Base-by-base conservation (phyloP, 2,329 filamentous ascomycete genomes). In the Berkeleyomyces basicola region DNA sequence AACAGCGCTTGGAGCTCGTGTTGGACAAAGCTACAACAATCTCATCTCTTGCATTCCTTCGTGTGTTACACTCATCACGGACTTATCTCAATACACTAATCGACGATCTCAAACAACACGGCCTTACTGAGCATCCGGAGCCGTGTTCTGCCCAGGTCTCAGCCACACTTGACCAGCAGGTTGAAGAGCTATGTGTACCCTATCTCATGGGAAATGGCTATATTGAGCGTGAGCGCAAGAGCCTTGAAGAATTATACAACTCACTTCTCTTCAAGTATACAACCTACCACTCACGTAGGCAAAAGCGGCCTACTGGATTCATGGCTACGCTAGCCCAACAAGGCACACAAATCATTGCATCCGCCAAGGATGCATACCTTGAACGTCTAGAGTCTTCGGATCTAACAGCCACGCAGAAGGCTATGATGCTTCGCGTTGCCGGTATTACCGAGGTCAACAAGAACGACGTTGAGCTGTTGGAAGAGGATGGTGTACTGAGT, bases 181-280 rank as follows among this genome's bases (percentile, higher is more conserved):
- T 92, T 65, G 87, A 91, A 69, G 88, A 92, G 70, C 74, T 92
- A 2, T 92, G 87, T 66, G 80, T 87, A 14, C 84, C 84, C 0
- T 87, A 87, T 67, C 77, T 87, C 7, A 79, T 86, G 59, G 83
- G 83, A 11, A 84, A 83, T 67, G 83, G 83, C 11, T 87, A 87
- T 67, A 87, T 88, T 64, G 85, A 87, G 63, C 78, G 84, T 64
- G 85, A 88, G 70, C 81, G 76, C 69, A 83, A 78, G 72, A 86
- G 80, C 64, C 73, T 93, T 58, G 88, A 91, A 70, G 88, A 92
- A 70, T 75, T 91, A 67, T 90, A 95, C 74, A 92, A 90, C 62
- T 96, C 93, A 0, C 76, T 99, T 61, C 81, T 97, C 3, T 96
- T 99, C 81, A 95, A 95, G 69, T 99, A 93, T 70, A 95, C 90